Conservation (phyloP, 495 filamentous ascomycete genomes). For the Schizothecium vesticola region DNA sequence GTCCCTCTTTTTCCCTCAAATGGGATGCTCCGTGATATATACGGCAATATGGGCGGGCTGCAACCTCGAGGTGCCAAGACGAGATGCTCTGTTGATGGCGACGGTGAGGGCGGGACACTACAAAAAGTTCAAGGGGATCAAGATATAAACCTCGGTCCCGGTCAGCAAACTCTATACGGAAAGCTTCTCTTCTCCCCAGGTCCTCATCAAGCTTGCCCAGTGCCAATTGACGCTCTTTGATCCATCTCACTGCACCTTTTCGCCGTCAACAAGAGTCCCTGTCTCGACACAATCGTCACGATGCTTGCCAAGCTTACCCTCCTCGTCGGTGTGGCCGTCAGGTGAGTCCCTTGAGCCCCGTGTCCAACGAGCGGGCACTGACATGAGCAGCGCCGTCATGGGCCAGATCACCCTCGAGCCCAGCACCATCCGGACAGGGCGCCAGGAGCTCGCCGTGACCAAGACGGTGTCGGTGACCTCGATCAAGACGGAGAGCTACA, state of each 20-base stretch:
- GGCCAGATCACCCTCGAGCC: conserved; percentile 26
- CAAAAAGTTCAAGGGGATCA: not conserved
- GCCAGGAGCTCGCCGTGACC: conserved; percentile 8
- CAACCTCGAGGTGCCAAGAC: not conserved
- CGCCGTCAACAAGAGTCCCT: not conserved
- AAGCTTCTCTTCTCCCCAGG: not conserved
- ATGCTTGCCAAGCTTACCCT: conserved; percentile 4
- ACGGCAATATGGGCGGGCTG: conserved; percentile 17
- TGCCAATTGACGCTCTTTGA: not conserved
- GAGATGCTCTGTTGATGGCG: not conserved
- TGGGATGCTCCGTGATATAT: conserved; percentile 25
- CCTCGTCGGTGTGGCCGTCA: conserved; percentile 3
- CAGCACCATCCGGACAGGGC: conserved; percentile 16
- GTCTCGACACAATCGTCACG: not conserved
- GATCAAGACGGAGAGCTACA: conserved; percentile 18
- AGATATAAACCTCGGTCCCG: not conserved
- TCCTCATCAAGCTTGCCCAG: not conserved
- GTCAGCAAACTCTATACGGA: not conserved
- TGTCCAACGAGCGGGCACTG: not conserved
- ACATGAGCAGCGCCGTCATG: conserved; percentile 15
- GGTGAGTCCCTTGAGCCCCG: not conserved
- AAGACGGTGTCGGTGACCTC: conserved; percentile 3
- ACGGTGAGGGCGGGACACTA: not conserved
- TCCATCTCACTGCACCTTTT: not conserved
- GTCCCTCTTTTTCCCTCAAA: conserved; percentile 3